Conservation (phyloP, 2,329 filamentous ascomycete genomes). For the Cyphellophora attinorum region DNA sequence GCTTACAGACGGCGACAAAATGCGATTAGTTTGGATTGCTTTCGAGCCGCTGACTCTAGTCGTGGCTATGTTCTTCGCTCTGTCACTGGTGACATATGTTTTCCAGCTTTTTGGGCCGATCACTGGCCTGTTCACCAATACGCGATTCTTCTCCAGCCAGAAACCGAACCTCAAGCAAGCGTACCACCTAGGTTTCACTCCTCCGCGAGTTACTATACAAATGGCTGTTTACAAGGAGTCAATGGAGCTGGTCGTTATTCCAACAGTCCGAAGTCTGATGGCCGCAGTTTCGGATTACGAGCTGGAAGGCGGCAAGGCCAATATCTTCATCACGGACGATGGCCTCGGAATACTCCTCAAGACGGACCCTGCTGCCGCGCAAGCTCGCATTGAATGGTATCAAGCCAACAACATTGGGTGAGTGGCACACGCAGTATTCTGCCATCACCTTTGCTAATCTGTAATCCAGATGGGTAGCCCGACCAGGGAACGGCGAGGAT, state of each 20-base stretch:
- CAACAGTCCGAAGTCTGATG: constrained; percentile 46
- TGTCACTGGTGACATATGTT: constrained; percentile 19
- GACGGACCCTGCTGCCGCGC: constrained; percentile 24
- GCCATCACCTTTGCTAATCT: constrained; percentile 3
- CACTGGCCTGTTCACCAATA: constrained; percentile 33
- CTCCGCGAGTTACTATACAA: constrained; percentile 58
- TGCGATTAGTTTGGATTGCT: constrained; percentile 48
- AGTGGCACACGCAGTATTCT: constrained; percentile 5
- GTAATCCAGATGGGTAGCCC: constrained; percentile 28
- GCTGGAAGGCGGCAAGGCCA: constrained; percentile 38
- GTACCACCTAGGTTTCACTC: constrained; percentile 8
- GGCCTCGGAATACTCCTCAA: constrained; percentile 27
- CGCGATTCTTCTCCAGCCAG: constrained; percentile 59
- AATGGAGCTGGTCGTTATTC: constrained; percentile 54
- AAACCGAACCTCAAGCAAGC: constrained; percentile 73
- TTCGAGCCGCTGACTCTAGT: constrained; percentile 10
- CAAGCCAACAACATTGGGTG: constrained; percentile 37
- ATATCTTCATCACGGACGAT: constrained; percentile 29
- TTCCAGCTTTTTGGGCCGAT: constrained; percentile 45
- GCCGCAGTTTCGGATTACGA: constrained; percentile 51
- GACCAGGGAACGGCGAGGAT: constrained; percentile 35
- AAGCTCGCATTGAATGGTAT: constrained; percentile 37
- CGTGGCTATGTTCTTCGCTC: constrained; percentile 12
- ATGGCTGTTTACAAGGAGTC: constrained; percentile 85
- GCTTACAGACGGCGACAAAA: constrained; percentile 52